These are phyloP conservation scores for Talaromyces verruculosus DNA, from an alignment of 2,329 filamentous ascomycete species.

Conservation along the genomic window DNA sequence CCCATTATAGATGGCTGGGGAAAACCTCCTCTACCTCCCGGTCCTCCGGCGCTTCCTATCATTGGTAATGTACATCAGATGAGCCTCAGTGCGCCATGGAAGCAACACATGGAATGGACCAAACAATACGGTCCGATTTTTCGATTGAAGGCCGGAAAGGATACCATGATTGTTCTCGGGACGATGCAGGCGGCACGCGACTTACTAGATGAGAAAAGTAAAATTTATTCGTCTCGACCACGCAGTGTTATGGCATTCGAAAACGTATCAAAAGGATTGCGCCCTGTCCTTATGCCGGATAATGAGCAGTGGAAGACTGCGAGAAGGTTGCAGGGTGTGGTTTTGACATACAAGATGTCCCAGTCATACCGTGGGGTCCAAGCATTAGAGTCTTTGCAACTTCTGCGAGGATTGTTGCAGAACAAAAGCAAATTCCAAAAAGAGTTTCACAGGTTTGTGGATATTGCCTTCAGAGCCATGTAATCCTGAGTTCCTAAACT, in stretches of 20 bases:
- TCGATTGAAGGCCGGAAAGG: constrained; percentile 3
- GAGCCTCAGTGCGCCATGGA: constrained; percentile 23
- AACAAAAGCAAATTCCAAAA: constrained; percentile 1
- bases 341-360: constrained; percentile 42
- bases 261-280: constrained; percentile 32
- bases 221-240: constrained; percentile 41
- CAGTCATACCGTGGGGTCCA: constrained; percentile 45
- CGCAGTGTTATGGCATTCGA: constrained; percentile 25
- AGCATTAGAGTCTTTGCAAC: constrained; percentile 49
- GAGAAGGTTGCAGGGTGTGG: constrained; percentile 41
- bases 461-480: not conserved
- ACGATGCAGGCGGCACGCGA: constrained; percentile 32
- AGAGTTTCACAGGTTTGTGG: not conserved
- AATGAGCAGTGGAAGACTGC: constrained; percentile 49
- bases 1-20: constrained; percentile 1
- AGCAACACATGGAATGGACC: constrained; percentile 24
- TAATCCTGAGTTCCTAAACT: not conserved
- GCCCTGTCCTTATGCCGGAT: constrained; percentile 51
- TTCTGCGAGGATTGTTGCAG: constrained; percentile 44
- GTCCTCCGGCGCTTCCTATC: constrained; percentile 26
- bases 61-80: constrained; percentile 29
- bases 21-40: constrained; percentile 24
- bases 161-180: constrained; percentile 27
- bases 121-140: constrained; percentile 14
- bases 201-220: constrained; percentile 41